Conservation (phyloP, 1,284 basidiomycete genomes). For the Tetrapyrgos nigripes region DNA sequence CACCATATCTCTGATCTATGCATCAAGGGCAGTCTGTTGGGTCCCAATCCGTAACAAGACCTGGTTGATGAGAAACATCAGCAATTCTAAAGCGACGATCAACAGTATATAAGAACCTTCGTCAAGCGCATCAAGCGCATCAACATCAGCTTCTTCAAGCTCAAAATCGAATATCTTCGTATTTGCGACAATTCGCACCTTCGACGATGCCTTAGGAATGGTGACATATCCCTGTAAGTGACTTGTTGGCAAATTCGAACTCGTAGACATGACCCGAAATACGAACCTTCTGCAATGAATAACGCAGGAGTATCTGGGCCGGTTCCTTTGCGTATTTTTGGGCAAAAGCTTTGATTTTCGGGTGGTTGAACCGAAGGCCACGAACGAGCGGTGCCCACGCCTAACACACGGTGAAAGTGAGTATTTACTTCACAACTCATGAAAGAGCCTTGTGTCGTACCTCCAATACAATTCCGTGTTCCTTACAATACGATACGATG, state of each 20-base stretch:
- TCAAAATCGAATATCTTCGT: conserved; percentile 65
- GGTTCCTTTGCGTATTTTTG: conserved; percentile 64
- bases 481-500: conserved; percentile 66
- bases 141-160: conserved; percentile 56
- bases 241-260: background rate
- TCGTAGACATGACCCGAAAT: conserved; percentile 6
- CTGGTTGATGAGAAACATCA: conserved; percentile 28
- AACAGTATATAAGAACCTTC: conserved; percentile 44
- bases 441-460: conserved; percentile 41
- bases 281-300: conserved; percentile 79
- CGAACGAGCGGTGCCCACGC: conserved; percentile 63
- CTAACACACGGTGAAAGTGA: conserved; percentile 30
- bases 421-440: background rate
- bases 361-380: conserved; percentile 56
- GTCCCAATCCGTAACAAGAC: conserved; percentile 59
- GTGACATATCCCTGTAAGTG: conserved; percentile 55
- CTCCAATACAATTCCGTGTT: conserved; percentile 68
- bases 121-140: conserved; percentile 57
- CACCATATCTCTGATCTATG: background rate
- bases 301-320: conserved; percentile 76
- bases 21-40: conserved; percentile 46
- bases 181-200: conserved; percentile 62
- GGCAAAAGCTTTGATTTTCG: conserved; percentile 46
- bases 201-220: conserved; percentile 66
- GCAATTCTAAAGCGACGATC: background rate